Evolutionary conservation across 2,329 filamentous ascomycete species (phyloP).

Genomic region (Dendryphion nanum): DNA sequence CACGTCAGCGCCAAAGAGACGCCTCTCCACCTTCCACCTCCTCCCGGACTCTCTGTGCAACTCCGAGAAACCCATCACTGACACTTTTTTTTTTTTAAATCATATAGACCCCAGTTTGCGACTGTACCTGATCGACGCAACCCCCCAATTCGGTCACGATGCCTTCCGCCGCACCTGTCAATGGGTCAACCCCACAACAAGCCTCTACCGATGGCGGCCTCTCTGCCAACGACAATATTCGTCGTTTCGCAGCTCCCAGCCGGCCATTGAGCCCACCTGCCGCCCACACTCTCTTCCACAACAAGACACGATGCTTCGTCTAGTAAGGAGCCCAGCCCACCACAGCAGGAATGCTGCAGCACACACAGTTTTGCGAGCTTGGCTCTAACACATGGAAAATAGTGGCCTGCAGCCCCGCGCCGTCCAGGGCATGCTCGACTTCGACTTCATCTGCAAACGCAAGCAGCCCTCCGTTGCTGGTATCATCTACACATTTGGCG

Average conservation of each 20-base stretch:
- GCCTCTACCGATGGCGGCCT: slow-evolving; percentile 36
- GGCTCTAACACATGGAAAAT: slow-evolving; percentile 22
- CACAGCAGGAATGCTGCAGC: slow-evolving; percentile 2
- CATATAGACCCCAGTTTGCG: background rate
- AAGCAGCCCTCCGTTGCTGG: slow-evolving; percentile 92
- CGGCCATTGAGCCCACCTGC: slow-evolving; percentile 86
- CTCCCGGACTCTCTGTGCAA: background rate
- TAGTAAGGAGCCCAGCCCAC: slow-evolving; percentile 62
- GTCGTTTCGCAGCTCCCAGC: slow-evolving; percentile 90
- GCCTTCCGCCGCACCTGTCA: slow-evolving; percentile 42
- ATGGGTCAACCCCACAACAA: slow-evolving; percentile 30
- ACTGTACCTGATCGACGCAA: slow-evolving; percentile 10
- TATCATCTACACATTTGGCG: slow-evolving; percentile 99
- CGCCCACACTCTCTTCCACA: slow-evolving; percentile 91
- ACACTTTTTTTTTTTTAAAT: slow-evolving; percentile 1
- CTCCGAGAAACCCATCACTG: background rate
- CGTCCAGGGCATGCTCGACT: slow-evolving; percentile 74
- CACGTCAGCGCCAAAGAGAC: no score
- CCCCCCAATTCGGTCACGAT: slow-evolving; percentile 36
- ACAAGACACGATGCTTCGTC: slow-evolving; percentile 99
- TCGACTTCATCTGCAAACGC: slow-evolving; percentile 99
- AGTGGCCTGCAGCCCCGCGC: slow-evolving; percentile 88
- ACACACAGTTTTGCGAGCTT: slow-evolving; percentile 1
- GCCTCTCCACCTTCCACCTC: background rate
- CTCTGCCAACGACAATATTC: slow-evolving; percentile 98